Evolutionary conservation across 164 flowering plant genomes (phyloP).

Genomic region (Pachysandra terminalis): DNA sequence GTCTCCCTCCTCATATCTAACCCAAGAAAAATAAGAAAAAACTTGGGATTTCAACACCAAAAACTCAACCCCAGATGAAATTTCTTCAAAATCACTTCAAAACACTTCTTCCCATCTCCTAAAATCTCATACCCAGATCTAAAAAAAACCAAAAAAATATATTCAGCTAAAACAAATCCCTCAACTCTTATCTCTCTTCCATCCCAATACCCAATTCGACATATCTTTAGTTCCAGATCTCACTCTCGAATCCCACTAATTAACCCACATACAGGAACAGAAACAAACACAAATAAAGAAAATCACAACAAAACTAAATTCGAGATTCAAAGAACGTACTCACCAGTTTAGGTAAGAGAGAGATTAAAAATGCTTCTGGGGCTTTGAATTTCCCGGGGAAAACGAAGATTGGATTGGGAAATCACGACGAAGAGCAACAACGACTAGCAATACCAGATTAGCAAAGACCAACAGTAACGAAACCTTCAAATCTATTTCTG

Average conservation of each 20-base stretch:
- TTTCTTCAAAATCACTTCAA: not conserved
- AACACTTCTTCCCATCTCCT: slow-evolving; percentile 5
- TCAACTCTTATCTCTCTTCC: not conserved
- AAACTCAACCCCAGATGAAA: slow-evolving; percentile 6
- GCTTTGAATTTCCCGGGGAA: too few relatives aligned
- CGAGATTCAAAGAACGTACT: not conserved
- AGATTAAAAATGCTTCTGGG: too few relatives aligned
- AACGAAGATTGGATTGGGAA: too few relatives aligned
- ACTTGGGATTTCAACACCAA: slow-evolving; percentile 2
- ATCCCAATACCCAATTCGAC: not conserved
- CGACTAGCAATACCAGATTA: too few relatives aligned
- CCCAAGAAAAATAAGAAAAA: slow-evolving; percentile 10
- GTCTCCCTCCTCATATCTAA: not conserved
- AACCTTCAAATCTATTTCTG: too few relatives aligned
- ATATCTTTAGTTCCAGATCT: not conserved
- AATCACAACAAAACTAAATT: too few relatives aligned
- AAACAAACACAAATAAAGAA: not conserved
- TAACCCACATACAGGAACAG: not conserved
- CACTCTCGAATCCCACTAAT: not conserved
- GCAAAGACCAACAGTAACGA: too few relatives aligned
- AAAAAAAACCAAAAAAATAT: not conserved
- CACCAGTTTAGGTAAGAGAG: not conserved
- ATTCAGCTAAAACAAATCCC: not conserved
- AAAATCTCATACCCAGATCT: slow-evolving; percentile 9
- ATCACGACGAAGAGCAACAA: too few relatives aligned